Evolutionary conservation across 306 rosid species (phyloP), one percentile per base, ranked within the genome.

Genomic region (Fragaria ananassa): DNA sequence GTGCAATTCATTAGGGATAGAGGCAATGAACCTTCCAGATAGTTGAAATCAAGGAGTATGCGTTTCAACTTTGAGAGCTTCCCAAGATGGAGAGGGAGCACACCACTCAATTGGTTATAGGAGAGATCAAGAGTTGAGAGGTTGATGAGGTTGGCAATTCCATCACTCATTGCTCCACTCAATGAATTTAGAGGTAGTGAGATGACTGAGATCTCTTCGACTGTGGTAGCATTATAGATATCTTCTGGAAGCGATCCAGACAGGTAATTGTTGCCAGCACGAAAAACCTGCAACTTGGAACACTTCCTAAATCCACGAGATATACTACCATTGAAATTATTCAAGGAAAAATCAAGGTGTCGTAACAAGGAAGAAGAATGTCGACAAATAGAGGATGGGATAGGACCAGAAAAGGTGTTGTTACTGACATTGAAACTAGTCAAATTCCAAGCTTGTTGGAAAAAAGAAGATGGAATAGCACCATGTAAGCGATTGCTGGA

Each of bases 351-450:
- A 58, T 42, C 69, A 23, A 74, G n/a, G 2, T 41, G 44, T 34
- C 17, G 63, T 27, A 74, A 35, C 18, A 18, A 21, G 53, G 77
- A 54, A 71, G 77, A 74, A 39, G 41, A 19, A 14, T 3, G 35
- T 31, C 35, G 18, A 11, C 77, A 58, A 15, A 61, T 27, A 17
- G 68, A 42, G 56, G 77, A 42, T 12, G 77, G 69, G 14, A 74
- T 25, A 12, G 27, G 34, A 14, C 77, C 57, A 25, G 77, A 6
- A 12, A 58, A 39, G 10, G 10, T 41, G 10, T 74, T 74, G 42
- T 5, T 74, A 23, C 77, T 74, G 35, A 71, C 35, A 41, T 71
- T 49, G 64, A 78, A 51, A 35, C 34, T 37, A 9, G 34, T 61
- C 44, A 78, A 61, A 23, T 21, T 71, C 31, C 76, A 9, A 46